phyloP scores from a whole-genome alignment of 345 rosid genomes.

The Citrus maxima region DNA sequence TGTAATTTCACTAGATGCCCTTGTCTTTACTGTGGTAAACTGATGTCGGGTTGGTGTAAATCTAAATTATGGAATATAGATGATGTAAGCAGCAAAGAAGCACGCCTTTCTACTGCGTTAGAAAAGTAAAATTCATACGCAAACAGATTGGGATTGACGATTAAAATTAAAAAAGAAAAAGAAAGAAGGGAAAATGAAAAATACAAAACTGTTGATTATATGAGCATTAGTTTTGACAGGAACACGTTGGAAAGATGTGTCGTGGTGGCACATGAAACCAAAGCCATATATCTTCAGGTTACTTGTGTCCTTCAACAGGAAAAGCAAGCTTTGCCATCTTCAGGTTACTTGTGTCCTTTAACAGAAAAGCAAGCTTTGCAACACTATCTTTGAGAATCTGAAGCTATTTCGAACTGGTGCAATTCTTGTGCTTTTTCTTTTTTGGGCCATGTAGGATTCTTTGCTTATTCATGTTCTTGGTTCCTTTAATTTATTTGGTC shows the following conservation, averaged over 20 bases:
- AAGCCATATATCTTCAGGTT: not conserved
- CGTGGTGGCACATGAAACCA: not conserved
- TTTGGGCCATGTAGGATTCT: not conserved
- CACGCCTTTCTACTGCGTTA: no score
- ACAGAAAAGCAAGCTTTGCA: not conserved
- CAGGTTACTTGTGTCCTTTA: not conserved
- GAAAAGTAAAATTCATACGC: no score
- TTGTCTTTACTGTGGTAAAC: no score
- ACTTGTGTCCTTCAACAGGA: not conserved
- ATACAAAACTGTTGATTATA: not conserved
- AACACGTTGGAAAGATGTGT: not conserved
- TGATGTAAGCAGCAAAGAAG: no score
- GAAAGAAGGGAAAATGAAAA: not conserved
- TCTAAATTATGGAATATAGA: no score
- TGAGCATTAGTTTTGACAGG: not conserved
- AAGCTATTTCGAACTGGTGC: slow-evolving; percentile 4
- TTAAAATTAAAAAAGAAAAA: no score
- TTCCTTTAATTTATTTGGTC: not conserved
- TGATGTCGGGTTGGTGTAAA: no score
- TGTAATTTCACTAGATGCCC: not conserved
- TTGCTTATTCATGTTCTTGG: not conserved
- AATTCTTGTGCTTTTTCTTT: not conserved
- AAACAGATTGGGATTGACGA: not conserved
- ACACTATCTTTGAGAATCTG: not conserved
- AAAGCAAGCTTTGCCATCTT: not conserved